A percentile compares a stretch with the other conserved stretches of the same genome.
Conservation (phyloP, 1,284 basidiomycete species). For the Trichosporon sp. region DNA sequence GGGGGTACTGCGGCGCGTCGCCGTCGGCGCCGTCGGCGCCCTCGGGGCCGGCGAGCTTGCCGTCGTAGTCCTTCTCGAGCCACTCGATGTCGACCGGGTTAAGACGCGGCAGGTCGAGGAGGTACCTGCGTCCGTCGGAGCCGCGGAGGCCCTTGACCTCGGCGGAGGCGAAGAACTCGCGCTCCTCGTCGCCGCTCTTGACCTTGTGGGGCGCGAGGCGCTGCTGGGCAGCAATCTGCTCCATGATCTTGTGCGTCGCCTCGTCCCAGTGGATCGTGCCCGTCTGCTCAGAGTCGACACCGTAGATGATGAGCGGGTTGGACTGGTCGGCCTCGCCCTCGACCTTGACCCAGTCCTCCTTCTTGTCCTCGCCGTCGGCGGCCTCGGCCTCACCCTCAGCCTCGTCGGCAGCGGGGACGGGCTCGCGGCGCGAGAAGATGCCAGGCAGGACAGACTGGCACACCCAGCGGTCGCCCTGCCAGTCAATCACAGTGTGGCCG, state of each 20-base stretch:
- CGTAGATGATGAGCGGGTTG: slow-evolving; percentile 54
- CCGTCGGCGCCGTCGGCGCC: slow-evolving; percentile 20
- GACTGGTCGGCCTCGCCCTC: slow-evolving; percentile 60
- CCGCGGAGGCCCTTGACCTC: slow-evolving; percentile 57
- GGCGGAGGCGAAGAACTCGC: slow-evolving; percentile 53
- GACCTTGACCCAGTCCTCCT: slow-evolving; percentile 47
- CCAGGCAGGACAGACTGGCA: slow-evolving; percentile 56
- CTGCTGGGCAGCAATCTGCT: slow-evolving; percentile 51
- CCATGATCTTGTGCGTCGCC: slow-evolving; percentile 53
- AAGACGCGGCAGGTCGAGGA: slow-evolving; percentile 55
- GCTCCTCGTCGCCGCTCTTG: slow-evolving; percentile 47
- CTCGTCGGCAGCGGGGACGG: slow-evolving; percentile 21
- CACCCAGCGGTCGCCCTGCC: slow-evolving; percentile 57
- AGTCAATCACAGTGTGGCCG: slow-evolving; percentile 59
- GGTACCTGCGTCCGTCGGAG: slow-evolving; percentile 55
- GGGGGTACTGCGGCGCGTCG: slow-evolving; percentile 50
- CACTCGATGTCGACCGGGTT: slow-evolving; percentile 55
- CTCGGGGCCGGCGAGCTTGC: slow-evolving; percentile 32
- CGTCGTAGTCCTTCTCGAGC: slow-evolving; percentile 52
- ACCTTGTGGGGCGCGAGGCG: slow-evolving; percentile 54
- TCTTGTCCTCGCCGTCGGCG: slow-evolving; percentile 30
- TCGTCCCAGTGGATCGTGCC: slow-evolving; percentile 49
- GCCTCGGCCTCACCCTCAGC: slow-evolving; percentile 22
- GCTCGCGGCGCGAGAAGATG: slow-evolving; percentile 51
- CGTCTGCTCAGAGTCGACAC: slow-evolving; percentile 53